Base-by-base conservation (phyloP, 1,284 basidiomycete species). In the Ceratobasidium sp. region DNA sequence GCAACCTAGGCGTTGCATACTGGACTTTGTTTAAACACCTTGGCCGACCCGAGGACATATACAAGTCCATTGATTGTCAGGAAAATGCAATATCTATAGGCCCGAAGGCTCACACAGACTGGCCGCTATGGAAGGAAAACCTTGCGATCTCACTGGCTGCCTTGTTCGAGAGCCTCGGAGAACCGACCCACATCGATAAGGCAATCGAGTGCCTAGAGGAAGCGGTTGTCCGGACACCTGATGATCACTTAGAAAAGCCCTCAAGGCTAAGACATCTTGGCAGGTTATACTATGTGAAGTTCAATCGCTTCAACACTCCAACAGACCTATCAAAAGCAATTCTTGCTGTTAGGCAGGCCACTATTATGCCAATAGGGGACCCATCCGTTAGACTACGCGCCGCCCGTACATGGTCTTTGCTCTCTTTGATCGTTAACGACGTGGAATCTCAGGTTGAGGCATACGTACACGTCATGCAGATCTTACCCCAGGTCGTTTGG, bases 401-500 rank as follows among this genome's bases (percentile, higher is more conserved):
- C 1, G 7, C 67, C 12, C 4, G 6, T 2, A 1, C 2, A 4
- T 69, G 67, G 67, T 26, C 67, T 28, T 9, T 20, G 28, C 44
- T 33, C 61, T 39, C 3, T 40, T 39, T 20, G 26, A 40, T n/a
- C 28, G 7, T 9, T n/a, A n/a, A n/a, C n/a, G n/a, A n/a, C n/a
- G n/a, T n/a, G n/a, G 33, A 13, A 7, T 69, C 44, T 6, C 26
- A 13, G n/a, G 46, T 61, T 3, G 58, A 66, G 23, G 63, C 39
- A 1, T 28, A 51, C 28, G 3, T 13, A 18, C 44, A n/a, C 20
- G 7, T 20, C 10, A 69, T 69, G 28, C 23, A 12, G 3, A 46
- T 69, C 20, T 26, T 69, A 9, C 46, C 67, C 3, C 67, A 55
- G 23, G 28, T 53, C 18, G 49, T 55, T 1, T 69, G 67, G 67